phyloP scores from a whole-genome alignment of 2,329 filamentous ascomycete species.

The Lachnellula cervina region DNA sequence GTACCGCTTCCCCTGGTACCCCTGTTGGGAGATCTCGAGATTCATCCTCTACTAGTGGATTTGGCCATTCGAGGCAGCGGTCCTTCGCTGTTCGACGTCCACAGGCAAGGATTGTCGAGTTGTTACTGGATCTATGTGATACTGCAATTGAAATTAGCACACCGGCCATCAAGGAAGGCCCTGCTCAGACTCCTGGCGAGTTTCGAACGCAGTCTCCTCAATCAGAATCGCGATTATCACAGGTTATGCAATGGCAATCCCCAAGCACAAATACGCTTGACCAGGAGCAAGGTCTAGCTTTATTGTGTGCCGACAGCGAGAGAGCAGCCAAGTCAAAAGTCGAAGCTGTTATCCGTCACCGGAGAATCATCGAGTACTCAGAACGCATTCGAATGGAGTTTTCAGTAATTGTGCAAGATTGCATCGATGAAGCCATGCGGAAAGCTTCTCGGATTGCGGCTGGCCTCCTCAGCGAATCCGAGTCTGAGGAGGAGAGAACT shows the following conservation, averaged over 20 bases:
- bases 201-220: constrained; percentile 92
- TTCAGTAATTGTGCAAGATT: constrained; percentile 87
- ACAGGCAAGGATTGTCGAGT: constrained; percentile 86
- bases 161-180: constrained; percentile 82
- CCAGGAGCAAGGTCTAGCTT: constrained; percentile 82
- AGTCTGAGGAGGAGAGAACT: constrained; percentile 39
- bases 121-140: constrained; percentile 91
- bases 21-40: constrained; percentile 69
- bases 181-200: constrained; percentile 63
- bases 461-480: constrained; percentile 74
- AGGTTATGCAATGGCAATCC: constrained; percentile 95
- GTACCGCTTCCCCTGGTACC: constrained; percentile 64
- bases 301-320: constrained; percentile 88
- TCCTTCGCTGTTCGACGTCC: constrained; percentile 91
- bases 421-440: constrained; percentile 83
- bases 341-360: constrained; percentile 85
- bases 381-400: constrained; percentile 95
- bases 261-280: constrained; percentile 87
- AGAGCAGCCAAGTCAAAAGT: constrained; percentile 81
- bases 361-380: constrained; percentile 89
- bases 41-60: constrained; percentile 59
- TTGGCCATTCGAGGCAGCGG: constrained; percentile 74
- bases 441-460: constrained; percentile 87
- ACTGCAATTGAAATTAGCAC: constrained; percentile 93
- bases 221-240: constrained; percentile 89